Conservation (phyloP, 2,329 filamentous ascomycete species). For the Ambrosiella cleistominuta region DNA sequence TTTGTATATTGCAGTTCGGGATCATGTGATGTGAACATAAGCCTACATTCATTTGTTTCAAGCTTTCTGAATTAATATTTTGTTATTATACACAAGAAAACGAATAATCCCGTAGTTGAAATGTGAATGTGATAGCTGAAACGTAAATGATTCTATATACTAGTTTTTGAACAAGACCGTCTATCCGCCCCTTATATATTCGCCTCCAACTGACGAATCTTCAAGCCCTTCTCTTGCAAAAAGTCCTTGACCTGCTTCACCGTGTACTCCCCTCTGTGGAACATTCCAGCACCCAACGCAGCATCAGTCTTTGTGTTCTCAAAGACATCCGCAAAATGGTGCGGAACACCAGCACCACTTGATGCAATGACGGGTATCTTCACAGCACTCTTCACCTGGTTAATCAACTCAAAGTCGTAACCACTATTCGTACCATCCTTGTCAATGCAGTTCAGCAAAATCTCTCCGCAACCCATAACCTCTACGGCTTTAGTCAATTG, state of each 20-base stretch:
- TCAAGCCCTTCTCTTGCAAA: slow-evolving; percentile 49
- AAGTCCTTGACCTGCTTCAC: slow-evolving; percentile 86
- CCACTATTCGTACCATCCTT: slow-evolving; percentile 87
- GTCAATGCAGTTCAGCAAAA: slow-evolving; percentile 94
- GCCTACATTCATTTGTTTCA: not conserved
- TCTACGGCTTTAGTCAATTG: slow-evolving; percentile 80
- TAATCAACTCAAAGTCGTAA: slow-evolving; percentile 83
- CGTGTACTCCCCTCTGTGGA: slow-evolving; percentile 88
- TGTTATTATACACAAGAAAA: too few relatives aligned
- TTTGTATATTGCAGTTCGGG: not conserved
- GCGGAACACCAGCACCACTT: slow-evolving; percentile 75
- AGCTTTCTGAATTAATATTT: not conserved
- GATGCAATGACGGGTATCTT: slow-evolving; percentile 90
- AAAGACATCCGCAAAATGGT: slow-evolving; percentile 85
- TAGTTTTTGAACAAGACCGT: not conserved
- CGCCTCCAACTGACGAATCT: slow-evolving; percentile 64
- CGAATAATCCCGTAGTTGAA: too few relatives aligned
- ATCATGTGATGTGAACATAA: not conserved
- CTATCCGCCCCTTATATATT: slow-evolving; percentile 20
- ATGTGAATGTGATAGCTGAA: not conserved
- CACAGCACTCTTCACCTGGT: slow-evolving; percentile 70
- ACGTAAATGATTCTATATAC: not conserved
- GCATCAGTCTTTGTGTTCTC: slow-evolving; percentile 72
- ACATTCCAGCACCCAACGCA: slow-evolving; percentile 90
- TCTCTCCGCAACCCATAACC: slow-evolving; percentile 87